Percentiles rank a stretch among this genome's conserved stretches.
phyloP scores from a whole-genome alignment of 1,284 basidiomycete genomes.

The Cryptococcus hybrid region DNA sequence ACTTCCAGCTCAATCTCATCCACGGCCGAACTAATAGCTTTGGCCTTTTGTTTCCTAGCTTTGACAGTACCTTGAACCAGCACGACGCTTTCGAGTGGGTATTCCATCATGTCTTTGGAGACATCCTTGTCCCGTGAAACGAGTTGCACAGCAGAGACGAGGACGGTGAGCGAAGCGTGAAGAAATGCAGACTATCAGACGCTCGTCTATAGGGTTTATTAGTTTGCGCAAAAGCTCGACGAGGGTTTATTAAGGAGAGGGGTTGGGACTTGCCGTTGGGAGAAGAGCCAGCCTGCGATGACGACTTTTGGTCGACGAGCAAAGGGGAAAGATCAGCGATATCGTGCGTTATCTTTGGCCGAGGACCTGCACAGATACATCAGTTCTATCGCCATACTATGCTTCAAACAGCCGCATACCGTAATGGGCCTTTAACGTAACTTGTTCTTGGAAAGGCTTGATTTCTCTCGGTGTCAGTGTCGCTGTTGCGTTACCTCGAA shows the following conservation, averaged over 20 bases:
- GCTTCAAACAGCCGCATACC: slow-evolving; percentile 12
- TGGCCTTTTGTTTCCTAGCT: slow-evolving; percentile 62
- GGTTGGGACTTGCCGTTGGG: slow-evolving; percentile 26
- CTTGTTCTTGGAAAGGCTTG: slow-evolving; percentile 8
- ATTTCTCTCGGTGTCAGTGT: slow-evolving; percentile 4
- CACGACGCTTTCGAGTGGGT: slow-evolving; percentile 74
- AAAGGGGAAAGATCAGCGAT: slow-evolving; percentile 61
- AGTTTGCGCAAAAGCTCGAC: background rate
- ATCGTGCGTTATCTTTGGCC: slow-evolving; percentile 56
- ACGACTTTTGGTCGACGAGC: slow-evolving; percentile 63
- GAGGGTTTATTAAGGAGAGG: background rate
- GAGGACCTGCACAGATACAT: slow-evolving; percentile 18
- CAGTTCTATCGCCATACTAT: background rate
- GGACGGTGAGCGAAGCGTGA: slow-evolving; percentile 67
- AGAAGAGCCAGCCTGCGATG: slow-evolving; percentile 65
- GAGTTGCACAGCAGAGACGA: slow-evolving; percentile 70
- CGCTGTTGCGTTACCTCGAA: background rate
- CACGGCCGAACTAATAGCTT: slow-evolving; percentile 50
- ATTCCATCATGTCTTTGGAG: slow-evolving; percentile 57
- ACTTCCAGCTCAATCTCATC: slow-evolving; percentile 80
- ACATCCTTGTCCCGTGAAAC: slow-evolving; percentile 52
- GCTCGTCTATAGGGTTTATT: slow-evolving; percentile 30
- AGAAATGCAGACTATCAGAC: slow-evolving; percentile 44
- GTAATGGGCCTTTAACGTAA: slow-evolving; percentile 22
- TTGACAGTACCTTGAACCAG: slow-evolving; percentile 69